Evolutionary conservation across 257 asterid species (phyloP).

Genomic region (Solanum pennellii): DNA sequence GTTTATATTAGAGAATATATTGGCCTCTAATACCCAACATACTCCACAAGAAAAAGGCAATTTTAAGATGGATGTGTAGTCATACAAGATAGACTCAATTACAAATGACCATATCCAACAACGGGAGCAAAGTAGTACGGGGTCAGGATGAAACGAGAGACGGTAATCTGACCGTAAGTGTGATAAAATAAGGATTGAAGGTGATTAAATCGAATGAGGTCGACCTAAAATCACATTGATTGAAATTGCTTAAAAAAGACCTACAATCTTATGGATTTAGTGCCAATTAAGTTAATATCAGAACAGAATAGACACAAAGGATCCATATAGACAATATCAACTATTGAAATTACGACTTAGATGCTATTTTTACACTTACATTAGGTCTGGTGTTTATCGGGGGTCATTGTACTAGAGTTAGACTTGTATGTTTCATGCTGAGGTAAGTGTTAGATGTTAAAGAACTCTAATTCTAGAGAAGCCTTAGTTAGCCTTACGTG

Average conservation of each 20-base stretch:
- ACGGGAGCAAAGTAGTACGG: background rate
- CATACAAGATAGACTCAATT: background rate
- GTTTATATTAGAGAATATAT: background rate
- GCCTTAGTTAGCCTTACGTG: background rate
- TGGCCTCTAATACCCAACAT: background rate
- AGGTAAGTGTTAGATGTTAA: background rate
- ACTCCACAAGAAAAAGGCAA: background rate
- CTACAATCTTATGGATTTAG: background rate
- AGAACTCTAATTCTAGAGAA: background rate
- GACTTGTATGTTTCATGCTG: background rate
- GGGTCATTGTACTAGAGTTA: background rate
- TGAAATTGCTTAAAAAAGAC: background rate
- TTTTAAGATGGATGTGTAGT: background rate
- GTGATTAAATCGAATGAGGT: background rate
- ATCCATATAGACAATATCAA: background rate
- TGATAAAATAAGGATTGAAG: background rate
- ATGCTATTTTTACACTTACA: background rate
- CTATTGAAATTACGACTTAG: background rate
- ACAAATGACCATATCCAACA: background rate
- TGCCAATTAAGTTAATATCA: background rate
- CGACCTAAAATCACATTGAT: background rate
- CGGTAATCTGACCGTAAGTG: background rate
- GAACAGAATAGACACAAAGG: background rate
- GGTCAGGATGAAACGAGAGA: background rate
- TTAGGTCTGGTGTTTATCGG: background rate